These are phyloP conservation scores for Taxawa tesnikishii DNA, from an alignment of 2,329 filamentous ascomycete species.

Conservation along the genomic window DNA sequence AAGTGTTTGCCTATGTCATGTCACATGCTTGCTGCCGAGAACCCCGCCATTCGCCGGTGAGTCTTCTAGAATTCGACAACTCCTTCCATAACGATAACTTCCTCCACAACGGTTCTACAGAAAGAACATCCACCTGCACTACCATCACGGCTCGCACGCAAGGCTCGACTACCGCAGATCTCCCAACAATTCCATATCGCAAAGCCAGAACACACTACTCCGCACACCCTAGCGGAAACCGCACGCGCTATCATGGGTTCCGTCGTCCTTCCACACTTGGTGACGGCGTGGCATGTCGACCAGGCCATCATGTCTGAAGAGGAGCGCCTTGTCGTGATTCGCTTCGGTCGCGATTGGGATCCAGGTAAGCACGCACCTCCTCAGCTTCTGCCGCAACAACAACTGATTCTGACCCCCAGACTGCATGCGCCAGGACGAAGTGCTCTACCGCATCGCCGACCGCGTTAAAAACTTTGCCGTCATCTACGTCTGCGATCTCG, in stretches of 20 bases:
- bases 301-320: conserved; percentile 87
- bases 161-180: too few species aligned
- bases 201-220: too few species aligned
- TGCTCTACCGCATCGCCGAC: conserved; percentile 89
- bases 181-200: too few species aligned
- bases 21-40: too few species aligned
- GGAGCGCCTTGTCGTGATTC: conserved; percentile 84
- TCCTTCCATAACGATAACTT: too few species aligned
- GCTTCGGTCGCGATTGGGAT: conserved; percentile 81
- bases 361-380: conserved; percentile 32
- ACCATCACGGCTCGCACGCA: too few species aligned
- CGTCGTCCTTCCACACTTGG: conserved; percentile 81
- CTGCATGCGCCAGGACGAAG: conserved; percentile 76
- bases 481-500: conserved; percentile 89
- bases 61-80: too few species aligned
- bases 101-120: too few species aligned
- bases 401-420: conserved; percentile 51
- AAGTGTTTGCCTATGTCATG: too few species aligned
- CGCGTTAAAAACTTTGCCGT: conserved; percentile 86
- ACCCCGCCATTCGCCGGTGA: too few species aligned
- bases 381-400: background rate
- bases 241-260: conserved; percentile 50
- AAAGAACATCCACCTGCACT: too few species aligned
- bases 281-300: conserved; percentile 94
- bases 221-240: too few species aligned